Percentiles rank a stretch among this genome's conserved stretches.
Evolutionary conservation across 805 yeast genomes (phyloP).

Genomic region (Ogataea pilisensis): DNA sequence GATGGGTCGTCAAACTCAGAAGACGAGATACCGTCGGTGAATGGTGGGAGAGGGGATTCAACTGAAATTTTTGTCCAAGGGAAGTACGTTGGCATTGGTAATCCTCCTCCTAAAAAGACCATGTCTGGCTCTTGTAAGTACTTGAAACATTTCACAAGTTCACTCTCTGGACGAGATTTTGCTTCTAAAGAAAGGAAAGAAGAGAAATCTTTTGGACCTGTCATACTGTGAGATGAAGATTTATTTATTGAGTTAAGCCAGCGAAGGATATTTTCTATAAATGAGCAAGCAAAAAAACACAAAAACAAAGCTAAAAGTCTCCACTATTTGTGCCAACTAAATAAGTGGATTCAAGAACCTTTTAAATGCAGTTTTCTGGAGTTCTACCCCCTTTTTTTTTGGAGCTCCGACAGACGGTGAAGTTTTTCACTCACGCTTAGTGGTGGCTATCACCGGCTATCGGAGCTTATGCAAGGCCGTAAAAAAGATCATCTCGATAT

Average conservation of each 20-base stretch:
- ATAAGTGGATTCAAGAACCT: no score
- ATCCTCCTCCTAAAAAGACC: slow-evolving; percentile 91
- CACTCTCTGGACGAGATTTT: neutral
- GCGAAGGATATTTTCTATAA: no score
- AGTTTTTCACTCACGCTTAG: no score
- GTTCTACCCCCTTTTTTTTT: no score
- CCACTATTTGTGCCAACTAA: no score
- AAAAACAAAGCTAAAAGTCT: no score
- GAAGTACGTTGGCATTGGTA: slow-evolving; percentile 86
- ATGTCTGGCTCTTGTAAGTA: slow-evolving; percentile 69
- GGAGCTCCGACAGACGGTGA: no score
- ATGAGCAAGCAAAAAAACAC: neutral
- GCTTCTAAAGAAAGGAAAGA: neutral
- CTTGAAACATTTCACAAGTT: slow-evolving; percentile 41
- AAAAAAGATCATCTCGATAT: no score
- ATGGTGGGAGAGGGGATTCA: slow-evolving; percentile 76
- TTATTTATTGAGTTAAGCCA: neutral
- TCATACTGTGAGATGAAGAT: neutral
- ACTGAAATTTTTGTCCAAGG: slow-evolving; percentile 79
- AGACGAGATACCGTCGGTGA: slow-evolving; percentile 58
- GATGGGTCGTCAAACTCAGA: neutral
- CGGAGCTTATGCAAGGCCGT: no score
- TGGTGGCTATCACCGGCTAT: no score
- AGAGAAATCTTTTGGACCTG: slow-evolving; percentile 1
- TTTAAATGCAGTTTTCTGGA: no score